Conservation (phyloP, 257 asterid species). For the Knoxia roxburghii region DNA sequence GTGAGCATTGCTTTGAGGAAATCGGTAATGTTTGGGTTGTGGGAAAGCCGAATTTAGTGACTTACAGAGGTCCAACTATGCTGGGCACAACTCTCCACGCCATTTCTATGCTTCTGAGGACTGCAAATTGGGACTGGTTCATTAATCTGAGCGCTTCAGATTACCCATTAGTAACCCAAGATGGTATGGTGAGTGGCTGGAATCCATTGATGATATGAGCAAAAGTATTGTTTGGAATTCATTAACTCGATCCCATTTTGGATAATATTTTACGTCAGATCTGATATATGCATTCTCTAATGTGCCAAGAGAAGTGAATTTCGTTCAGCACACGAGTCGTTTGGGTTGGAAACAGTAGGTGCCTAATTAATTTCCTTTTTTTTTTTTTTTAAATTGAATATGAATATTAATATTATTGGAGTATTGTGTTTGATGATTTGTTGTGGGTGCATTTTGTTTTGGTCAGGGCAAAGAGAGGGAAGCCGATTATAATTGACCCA, state of each 20-base stretch:
- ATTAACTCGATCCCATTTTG: too few relatives aligned
- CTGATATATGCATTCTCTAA: conserved; percentile 73
- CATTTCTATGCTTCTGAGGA: conserved; percentile 55
- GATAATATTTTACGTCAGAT: conserved; percentile 39
- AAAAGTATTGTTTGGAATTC: too few relatives aligned
- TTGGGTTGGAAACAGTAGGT: conserved; percentile 86
- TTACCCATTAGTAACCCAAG: conserved; percentile 89
- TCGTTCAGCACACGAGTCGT: conserved; percentile 79
- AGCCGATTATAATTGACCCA: conserved; percentile 82
- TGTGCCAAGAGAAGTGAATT: conserved; percentile 72
- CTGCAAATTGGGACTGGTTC: conserved; percentile 88
- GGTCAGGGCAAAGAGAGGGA: conserved; percentile 74
- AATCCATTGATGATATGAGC: too few relatives aligned
- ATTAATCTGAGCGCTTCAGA: conserved; percentile 92
- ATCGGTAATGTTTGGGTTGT: conserved; percentile 79
- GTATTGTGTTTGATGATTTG: too few relatives aligned
- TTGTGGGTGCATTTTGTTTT: too few relatives aligned
- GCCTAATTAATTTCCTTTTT: neutral
- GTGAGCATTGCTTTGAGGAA: conserved; percentile 41
- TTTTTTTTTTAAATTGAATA: too few relatives aligned
- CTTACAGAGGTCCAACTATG: conserved; percentile 94
- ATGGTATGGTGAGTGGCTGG: conserved; percentile 88
- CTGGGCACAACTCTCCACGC: conserved; percentile 81
- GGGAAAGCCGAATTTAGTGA: conserved; percentile 59
- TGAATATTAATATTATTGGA: too few relatives aligned